phyloP scores from a whole-genome alignment of 345 rosid genomes.

The Bretschneidera sinensis region DNA sequence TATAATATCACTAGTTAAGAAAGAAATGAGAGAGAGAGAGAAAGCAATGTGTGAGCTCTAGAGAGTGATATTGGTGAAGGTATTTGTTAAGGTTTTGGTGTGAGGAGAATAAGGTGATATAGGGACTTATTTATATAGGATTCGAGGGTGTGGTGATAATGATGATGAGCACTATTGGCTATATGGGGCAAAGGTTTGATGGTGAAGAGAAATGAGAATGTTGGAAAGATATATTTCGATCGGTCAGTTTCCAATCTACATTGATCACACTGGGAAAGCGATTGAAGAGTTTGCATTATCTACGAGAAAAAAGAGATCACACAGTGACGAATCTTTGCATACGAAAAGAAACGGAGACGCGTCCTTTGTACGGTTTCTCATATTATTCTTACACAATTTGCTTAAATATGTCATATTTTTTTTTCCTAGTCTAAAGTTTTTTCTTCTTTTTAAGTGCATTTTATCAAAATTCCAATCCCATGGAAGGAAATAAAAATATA shows the following conservation, averaged over 20 bases:
- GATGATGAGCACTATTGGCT: neutral
- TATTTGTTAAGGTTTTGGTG: neutral
- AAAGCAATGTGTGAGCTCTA: neutral
- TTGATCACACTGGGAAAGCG: neutral
- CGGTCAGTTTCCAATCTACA: neutral
- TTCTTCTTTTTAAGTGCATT: no score
- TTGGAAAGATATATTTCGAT: neutral
- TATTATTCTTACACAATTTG: no score
- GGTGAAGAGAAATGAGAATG: conserved; percentile 17
- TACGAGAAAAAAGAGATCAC: no score
- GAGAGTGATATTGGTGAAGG: neutral
- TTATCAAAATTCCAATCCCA: no score
- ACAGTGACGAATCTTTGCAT: conserved; percentile 28
- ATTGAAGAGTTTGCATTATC: no score
- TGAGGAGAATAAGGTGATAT: conserved; percentile 9
- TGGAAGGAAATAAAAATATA: no score
- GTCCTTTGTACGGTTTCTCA: conserved; percentile 25
- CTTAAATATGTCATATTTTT: no score
- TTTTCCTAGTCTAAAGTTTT: no score
- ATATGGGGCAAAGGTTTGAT: conserved; percentile 1
- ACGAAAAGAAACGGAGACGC: conserved; percentile 20
- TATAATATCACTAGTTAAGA: neutral
- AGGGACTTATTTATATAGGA: conserved; percentile 26
- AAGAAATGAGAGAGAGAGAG: neutral
- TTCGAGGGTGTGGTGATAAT: neutral